A percentile compares a stretch with the other conserved stretches of the same genome.
phyloP scores from a whole-genome alignment of 371 early-diverging fungal species.

The Fennellomyces sp. region DNA sequence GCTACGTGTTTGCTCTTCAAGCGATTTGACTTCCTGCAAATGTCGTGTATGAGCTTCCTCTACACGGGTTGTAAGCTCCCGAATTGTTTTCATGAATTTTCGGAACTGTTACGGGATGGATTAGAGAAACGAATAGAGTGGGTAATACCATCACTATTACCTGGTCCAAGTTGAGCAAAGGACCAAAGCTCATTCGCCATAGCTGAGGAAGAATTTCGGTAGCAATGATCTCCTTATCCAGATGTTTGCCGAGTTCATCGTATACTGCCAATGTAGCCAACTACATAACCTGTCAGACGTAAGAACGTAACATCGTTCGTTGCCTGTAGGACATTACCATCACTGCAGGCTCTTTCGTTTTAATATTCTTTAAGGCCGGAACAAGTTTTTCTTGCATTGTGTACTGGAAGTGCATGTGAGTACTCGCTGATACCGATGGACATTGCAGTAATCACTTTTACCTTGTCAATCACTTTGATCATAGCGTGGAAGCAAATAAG shows the following conservation, averaged over 20 bases:
- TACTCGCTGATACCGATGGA: no score
- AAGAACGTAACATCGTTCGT: no score
- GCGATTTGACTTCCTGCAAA: slow-evolving; percentile 59
- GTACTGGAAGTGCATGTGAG: slow-evolving; percentile 34
- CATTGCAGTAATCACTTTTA: slow-evolving; percentile 20
- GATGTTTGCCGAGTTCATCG: slow-evolving; percentile 72
- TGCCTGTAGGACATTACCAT: slow-evolving; percentile 56
- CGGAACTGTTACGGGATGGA: slow-evolving; percentile 49
- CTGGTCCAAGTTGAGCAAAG: slow-evolving; percentile 70
- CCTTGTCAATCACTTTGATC: slow-evolving; percentile 76
- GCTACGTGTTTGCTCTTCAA: slow-evolving; percentile 62
- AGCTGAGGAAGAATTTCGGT: slow-evolving; percentile 78
- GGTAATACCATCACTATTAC: slow-evolving; percentile 27
- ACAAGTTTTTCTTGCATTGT: slow-evolving; percentile 77
- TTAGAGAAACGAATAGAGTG: not conserved
- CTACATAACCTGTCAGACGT: slow-evolving; percentile 16
- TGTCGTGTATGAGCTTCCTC: slow-evolving; percentile 70
- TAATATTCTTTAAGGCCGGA: slow-evolving; percentile 76
- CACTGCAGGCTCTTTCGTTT: slow-evolving; percentile 79
- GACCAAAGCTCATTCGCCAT: slow-evolving; percentile 80
- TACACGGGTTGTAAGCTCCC: slow-evolving; percentile 62
- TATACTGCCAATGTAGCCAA: slow-evolving; percentile 83
- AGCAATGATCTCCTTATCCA: slow-evolving; percentile 79
- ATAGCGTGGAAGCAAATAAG: slow-evolving; percentile 78
- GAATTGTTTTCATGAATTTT: slow-evolving; percentile 71